Percentiles rank a stretch among this genome's conserved stretches.
phyloP scores from a whole-genome alignment of 1,284 basidiomycete species.

The Cerioporus squamosus region DNA sequence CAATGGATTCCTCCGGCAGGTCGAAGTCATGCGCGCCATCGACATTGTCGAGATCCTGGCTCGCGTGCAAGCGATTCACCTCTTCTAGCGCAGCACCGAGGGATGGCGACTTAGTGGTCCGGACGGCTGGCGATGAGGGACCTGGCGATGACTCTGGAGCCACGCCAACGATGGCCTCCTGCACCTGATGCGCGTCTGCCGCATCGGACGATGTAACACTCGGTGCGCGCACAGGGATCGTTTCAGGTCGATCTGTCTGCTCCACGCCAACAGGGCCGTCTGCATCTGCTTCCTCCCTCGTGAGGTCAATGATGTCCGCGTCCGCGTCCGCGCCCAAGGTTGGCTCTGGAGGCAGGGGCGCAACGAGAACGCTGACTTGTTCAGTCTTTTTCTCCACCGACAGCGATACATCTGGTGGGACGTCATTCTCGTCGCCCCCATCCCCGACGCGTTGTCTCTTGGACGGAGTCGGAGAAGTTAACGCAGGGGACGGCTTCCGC shows the following conservation, averaged over 20 bases:
- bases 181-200: constrained; percentile 12
- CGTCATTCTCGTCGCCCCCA: constrained; percentile 1
- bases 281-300: background rate
- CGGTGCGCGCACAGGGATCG: background rate
- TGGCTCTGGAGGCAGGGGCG: background rate
- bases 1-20: no score
- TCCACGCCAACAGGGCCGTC: no score
- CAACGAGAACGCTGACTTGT: background rate
- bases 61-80: constrained; percentile 6
- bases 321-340: background rate
- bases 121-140: background rate
- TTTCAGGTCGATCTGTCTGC: background rate
- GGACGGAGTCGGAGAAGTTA: background rate
- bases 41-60: constrained; percentile 7
- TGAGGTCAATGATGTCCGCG: constrained; percentile 7
- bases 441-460: constrained; percentile 8
- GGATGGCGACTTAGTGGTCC: background rate
- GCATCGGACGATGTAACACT: constrained; percentile 13
- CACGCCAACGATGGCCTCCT: background rate
- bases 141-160: constrained; percentile 1
- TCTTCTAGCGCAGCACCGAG: constrained; percentile 3
- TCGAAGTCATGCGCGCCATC: no score
- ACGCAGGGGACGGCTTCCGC: constrained; percentile 8
- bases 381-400: background rate
- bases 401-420: background rate